Conservation (phyloP, 1,284 basidiomycete genomes). For the Ganoderma multipileum region DNA sequence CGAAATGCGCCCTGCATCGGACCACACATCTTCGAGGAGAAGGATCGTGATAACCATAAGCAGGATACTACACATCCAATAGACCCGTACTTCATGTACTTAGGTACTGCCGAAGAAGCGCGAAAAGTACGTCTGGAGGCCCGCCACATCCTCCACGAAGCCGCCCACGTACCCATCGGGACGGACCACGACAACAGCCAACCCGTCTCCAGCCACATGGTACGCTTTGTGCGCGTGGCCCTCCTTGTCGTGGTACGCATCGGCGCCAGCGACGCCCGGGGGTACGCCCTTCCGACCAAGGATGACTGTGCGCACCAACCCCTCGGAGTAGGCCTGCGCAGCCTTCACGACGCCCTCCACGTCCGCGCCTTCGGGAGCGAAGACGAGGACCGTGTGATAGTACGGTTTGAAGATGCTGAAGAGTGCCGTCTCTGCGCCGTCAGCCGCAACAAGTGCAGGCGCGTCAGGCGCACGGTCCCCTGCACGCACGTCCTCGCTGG, state of each 20-base stretch:
- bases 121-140: constrained; percentile 30
- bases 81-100: not conserved
- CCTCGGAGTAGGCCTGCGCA: constrained; percentile 4
- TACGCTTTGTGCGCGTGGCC: constrained; percentile 32
- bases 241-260: constrained; percentile 25
- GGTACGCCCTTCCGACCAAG: constrained; percentile 18
- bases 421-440: constrained; percentile 30
- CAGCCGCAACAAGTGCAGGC: constrained; percentile 38
- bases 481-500: constrained; percentile 39
- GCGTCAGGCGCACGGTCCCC: constrained; percentile 56
- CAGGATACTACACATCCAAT: too few species aligned
- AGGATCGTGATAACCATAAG: too few species aligned
- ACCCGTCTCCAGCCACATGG: constrained; percentile 16
- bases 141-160: constrained; percentile 25
- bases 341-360: not conserved
- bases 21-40: too few species aligned
- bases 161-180: constrained; percentile 39
- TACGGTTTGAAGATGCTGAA: constrained; percentile 34
- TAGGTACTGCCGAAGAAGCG: not conserved
- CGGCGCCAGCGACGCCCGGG: not conserved
- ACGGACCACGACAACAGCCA: constrained; percentile 31
- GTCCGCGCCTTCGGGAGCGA: constrained; percentile 18
- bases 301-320: constrained; percentile 19
- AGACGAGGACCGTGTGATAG: constrained; percentile 39
- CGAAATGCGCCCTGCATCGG: too few species aligned